Conservation (phyloP, 306 rosid species). For the Styphnolobium japonicum region DNA sequence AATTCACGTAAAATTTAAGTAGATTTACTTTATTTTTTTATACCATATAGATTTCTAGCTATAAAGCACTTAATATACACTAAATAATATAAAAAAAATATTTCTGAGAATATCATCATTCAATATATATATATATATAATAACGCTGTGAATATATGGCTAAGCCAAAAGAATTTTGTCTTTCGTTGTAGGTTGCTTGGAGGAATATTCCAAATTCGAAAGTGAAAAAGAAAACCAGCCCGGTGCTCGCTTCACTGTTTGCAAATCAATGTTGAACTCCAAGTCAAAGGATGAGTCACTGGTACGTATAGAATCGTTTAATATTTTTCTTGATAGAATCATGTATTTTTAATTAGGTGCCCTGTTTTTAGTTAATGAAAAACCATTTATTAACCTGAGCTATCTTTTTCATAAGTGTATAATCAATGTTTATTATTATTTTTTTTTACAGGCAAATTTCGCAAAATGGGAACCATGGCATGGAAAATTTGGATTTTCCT, state of each 20-base stretch:
- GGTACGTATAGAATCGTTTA: slow-evolving; percentile 33
- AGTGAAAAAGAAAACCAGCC: slow-evolving; percentile 42
- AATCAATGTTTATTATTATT: not conserved
- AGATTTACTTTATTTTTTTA: too few species aligned
- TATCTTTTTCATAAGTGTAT: not conserved
- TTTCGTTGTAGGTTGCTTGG: slow-evolving; percentile 51
- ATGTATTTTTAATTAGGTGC: too few species aligned
- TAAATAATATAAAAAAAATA: too few species aligned
- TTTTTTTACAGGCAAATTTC: slow-evolving; percentile 59
- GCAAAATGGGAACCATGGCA: slow-evolving; percentile 99
- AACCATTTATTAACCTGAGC: not conserved
- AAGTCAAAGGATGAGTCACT: slow-evolving; percentile 70
- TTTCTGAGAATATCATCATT: too few species aligned
- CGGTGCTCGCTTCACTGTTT: slow-evolving; percentile 17
- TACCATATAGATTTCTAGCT: too few species aligned
- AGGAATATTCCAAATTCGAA: slow-evolving; percentile 40
- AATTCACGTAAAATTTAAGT: too few species aligned
- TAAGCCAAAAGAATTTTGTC: not conserved
- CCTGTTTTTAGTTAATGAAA: not conserved
- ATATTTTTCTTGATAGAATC: too few species aligned
- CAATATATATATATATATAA: too few species aligned
- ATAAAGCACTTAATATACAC: too few species aligned
- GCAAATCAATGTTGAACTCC: slow-evolving; percentile 69
- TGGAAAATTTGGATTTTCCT: slow-evolving; percentile 75
- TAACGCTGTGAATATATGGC: not conserved